Conservation (phyloP, 2,329 filamentous ascomycete species). For the Aspergillus fumigatiaffinis region DNA sequence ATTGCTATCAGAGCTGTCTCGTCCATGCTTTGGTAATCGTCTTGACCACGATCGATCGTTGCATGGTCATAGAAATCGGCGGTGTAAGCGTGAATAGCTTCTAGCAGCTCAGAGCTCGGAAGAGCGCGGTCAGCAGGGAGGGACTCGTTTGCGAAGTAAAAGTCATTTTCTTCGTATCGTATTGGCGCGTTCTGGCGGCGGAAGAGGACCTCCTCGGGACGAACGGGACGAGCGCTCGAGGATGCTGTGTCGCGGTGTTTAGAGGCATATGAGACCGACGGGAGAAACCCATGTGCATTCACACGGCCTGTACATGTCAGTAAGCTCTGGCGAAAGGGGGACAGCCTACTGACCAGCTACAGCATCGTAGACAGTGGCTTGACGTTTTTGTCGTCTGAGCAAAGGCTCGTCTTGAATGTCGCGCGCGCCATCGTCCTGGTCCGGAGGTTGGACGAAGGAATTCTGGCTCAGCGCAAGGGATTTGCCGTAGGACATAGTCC, state of each 20-base stretch:
- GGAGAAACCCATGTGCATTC: conserved; percentile 35
- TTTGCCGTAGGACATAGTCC: conserved; percentile 19
- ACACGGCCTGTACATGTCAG: conserved; percentile 43
- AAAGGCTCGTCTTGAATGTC: conserved; percentile 9
- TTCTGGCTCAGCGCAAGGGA: conserved; percentile 20
- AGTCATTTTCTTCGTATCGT: conserved; percentile 51
- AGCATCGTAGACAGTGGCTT: conserved; percentile 54
- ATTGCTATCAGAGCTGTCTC: conserved; percentile 60
- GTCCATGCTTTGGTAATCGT: conserved; percentile 53
- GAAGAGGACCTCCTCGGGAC: conserved; percentile 58
- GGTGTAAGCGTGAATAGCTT: conserved; percentile 54
- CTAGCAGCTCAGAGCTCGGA: conserved; percentile 55
- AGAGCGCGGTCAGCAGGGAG: conserved; percentile 40
- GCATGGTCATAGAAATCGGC: conserved; percentile 51
- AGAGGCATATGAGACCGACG: conserved; percentile 18
- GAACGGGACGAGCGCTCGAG: conserved; percentile 37
- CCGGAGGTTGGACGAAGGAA: conserved; percentile 12
- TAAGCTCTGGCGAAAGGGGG: neutral
- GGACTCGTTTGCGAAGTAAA: conserved; percentile 51
- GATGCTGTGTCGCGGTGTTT: conserved; percentile 33
- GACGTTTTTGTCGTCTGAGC: conserved; percentile 25
- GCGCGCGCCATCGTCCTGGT: conserved; percentile 5
- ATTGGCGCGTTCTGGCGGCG: conserved; percentile 48
- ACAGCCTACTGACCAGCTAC: conserved; percentile 46
- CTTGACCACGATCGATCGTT: conserved; percentile 28